Evolutionary conservation across 2,329 filamentous ascomycete species (phyloP).

Genomic region (Neocucurbitaria cava): DNA sequence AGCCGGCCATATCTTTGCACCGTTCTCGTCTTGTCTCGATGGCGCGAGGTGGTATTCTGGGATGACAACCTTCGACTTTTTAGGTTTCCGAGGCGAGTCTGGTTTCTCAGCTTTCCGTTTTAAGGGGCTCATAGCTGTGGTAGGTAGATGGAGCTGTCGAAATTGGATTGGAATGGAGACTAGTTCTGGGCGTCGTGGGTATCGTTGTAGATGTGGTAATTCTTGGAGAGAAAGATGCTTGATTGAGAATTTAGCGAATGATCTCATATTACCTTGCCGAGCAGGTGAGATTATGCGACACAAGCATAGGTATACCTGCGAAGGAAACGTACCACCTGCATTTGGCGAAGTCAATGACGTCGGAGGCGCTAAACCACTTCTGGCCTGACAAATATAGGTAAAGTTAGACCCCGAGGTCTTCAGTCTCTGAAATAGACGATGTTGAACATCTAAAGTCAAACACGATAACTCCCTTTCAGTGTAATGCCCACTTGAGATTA

Average conservation of each 20-base stretch:
- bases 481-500: no score
- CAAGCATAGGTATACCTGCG: neutral
- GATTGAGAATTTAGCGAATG: neutral
- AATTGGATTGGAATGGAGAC: neutral
- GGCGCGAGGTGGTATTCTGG: slow-evolving; percentile 43
- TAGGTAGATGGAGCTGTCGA: slow-evolving; percentile 13
- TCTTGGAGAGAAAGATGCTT: neutral
- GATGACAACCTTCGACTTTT: slow-evolving; percentile 34
- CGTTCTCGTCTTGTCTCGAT: slow-evolving; percentile 41
- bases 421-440: no score
- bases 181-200: neutral
- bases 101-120: slow-evolving; percentile 40
- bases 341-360: neutral
- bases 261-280: neutral
- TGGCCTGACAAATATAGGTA: neutral
- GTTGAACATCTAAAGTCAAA: no score
- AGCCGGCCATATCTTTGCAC: slow-evolving; percentile 67
- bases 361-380: neutral
- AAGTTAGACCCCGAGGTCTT: no score
- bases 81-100: slow-evolving; percentile 20
- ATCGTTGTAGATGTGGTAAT: neutral
- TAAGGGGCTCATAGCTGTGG: slow-evolving; percentile 27
- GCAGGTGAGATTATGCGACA: neutral
- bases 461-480: no score
- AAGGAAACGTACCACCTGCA: neutral